Percentiles rank a stretch among this genome's conserved stretches.
phyloP scores from a whole-genome alignment of 495 filamentous ascomycete genomes.

The Aspergillus panamensis region DNA sequence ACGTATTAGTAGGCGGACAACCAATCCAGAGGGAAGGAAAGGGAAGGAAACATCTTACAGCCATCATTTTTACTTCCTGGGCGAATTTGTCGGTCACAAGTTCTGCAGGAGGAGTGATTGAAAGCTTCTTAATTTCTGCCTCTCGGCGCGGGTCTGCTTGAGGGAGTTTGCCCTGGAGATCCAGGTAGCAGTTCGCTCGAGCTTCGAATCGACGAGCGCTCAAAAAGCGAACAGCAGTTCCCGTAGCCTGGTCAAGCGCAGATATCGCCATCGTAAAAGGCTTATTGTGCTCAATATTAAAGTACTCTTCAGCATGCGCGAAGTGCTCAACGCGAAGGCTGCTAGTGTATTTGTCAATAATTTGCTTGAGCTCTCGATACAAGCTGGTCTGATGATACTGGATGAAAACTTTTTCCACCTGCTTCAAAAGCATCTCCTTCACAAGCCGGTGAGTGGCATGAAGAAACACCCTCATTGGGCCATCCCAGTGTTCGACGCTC shows the following conservation, averaged over 20 bases:
- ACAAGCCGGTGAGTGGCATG: slow-evolving; percentile 29
- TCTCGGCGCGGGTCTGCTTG: slow-evolving; percentile 16
- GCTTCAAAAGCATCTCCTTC: slow-evolving; percentile 26
- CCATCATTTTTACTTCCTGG: slow-evolving; percentile 50
- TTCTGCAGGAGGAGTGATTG: slow-evolving; percentile 12
- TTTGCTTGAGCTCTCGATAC: slow-evolving; percentile 29
- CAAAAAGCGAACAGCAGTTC: slow-evolving; percentile 10
- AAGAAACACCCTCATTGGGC: slow-evolving; percentile 32
- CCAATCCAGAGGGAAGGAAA: too few relatives aligned
- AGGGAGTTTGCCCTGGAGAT: slow-evolving; percentile 7
- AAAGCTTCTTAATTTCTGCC: slow-evolving; percentile 24
- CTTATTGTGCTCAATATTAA: slow-evolving; percentile 28
- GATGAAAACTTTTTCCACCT: slow-evolving; percentile 33
- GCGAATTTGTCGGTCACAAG: slow-evolving; percentile 42
- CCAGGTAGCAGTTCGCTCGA: slow-evolving; percentile 20
- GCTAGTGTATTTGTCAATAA: slow-evolving; percentile 30
- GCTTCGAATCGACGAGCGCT: slow-evolving; percentile 9
- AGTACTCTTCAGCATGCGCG: slow-evolving; percentile 21
- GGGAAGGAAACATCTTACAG: slow-evolving; percentile 31
- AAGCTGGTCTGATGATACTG: slow-evolving; percentile 37
- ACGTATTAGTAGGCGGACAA: background rate
- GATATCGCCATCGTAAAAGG: slow-evolving; percentile 37
- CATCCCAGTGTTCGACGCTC: slow-evolving; percentile 41
- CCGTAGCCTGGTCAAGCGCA: slow-evolving; percentile 21
- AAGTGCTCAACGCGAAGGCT: slow-evolving; percentile 25